Evolutionary conservation across 108 stramenopile genomes (phyloP).

Genomic region (Hondaea fermentalgiana): DNA sequence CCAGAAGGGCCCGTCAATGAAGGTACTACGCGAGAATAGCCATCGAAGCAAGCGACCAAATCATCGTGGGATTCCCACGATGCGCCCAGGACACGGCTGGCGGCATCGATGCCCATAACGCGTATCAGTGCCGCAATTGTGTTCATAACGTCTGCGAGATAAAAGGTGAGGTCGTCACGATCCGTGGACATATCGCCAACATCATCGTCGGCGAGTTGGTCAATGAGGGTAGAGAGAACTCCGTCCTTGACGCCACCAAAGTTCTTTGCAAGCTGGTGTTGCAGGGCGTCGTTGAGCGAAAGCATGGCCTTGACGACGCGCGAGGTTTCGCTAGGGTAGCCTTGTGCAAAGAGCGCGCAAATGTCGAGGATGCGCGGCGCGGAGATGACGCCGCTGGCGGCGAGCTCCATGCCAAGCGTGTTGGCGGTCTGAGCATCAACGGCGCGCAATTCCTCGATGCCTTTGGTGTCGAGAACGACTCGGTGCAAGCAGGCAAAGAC

Average conservation of each 20-base stretch:
- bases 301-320: neutral
- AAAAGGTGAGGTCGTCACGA: neutral
- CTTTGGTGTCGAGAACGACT: neutral
- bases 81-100: neutral
- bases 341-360: neutral
- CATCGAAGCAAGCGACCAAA: neutral
- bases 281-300: neutral
- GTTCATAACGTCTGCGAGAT: neutral
- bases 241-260: neutral
- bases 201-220: neutral
- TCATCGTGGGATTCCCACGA: neutral
- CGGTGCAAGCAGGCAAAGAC: neutral
- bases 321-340: neutral
- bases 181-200: neutral
- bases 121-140: neutral
- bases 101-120: neutral
- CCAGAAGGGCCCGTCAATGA: neutral
- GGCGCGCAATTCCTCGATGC: neutral
- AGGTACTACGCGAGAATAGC: neutral
- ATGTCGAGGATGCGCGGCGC: neutral
- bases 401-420: neutral
- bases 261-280: neutral
- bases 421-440: neutral
- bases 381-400: neutral
- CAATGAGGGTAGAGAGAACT: neutral